phyloP scores from a whole-genome alignment of 352 stramenopile genomes.

The Globisporangium canariense region DNA sequence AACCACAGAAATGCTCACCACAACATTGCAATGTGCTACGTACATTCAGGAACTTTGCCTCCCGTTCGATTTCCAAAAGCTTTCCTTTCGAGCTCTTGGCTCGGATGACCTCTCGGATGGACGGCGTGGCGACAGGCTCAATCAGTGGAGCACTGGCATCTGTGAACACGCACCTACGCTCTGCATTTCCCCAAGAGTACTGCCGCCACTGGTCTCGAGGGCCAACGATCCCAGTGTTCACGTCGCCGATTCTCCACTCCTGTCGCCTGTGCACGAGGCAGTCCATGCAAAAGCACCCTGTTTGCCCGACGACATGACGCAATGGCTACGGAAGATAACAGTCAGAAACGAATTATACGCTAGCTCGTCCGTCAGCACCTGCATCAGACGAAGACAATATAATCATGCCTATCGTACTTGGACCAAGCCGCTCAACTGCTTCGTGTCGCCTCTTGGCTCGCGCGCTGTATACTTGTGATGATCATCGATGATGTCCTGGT shows the following conservation, averaged over 20 bases:
- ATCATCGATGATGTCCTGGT: constrained; percentile 52
- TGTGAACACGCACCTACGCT: constrained; percentile 42
- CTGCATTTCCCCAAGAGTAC: constrained; percentile 57
- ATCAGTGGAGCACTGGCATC: constrained; percentile 1
- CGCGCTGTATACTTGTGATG: constrained; percentile 12
- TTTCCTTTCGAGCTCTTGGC: constrained; percentile 39
- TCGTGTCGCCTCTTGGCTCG: constrained; percentile 7
- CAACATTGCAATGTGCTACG: background rate
- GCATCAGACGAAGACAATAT: background rate
- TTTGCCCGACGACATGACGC: constrained; percentile 56
- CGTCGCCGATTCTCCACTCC: constrained; percentile 72
- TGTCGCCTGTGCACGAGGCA: constrained; percentile 70
- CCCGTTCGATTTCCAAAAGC: constrained; percentile 42
- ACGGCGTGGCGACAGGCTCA: constrained; percentile 33
- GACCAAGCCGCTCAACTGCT: constrained; percentile 8
- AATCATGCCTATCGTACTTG: constrained; percentile 9
- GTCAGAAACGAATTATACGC: background rate
- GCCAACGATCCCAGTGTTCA: constrained; percentile 60
- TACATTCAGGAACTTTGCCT: constrained; percentile 67
- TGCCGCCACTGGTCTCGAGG: constrained; percentile 65
- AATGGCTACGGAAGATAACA: constrained; percentile 20
- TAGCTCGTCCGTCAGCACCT: too few species aligned
- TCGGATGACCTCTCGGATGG: constrained; percentile 46
- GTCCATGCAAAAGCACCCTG: constrained; percentile 72
- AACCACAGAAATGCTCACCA: background rate